Evolutionary conservation across 129 eudicot species (phyloP).

Genomic region (Mikania micrantha): DNA sequence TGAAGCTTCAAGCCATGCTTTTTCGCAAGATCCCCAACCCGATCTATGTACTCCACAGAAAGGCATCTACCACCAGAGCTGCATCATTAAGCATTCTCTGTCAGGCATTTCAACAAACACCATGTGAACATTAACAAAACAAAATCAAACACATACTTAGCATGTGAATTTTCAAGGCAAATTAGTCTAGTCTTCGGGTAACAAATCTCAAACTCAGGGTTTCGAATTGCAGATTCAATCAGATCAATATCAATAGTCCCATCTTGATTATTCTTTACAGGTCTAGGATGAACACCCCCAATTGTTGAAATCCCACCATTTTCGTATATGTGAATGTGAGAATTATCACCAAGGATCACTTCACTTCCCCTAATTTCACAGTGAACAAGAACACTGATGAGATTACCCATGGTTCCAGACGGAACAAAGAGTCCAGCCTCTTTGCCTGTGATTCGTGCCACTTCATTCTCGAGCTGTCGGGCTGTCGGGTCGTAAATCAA

Average conservation of each 20-base stretch:
- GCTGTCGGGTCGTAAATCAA: slow-evolving; percentile 82
- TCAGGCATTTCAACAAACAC: slow-evolving; percentile 19
- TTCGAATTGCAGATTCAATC: slow-evolving; percentile 72
- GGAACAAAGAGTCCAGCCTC: slow-evolving; percentile 93
- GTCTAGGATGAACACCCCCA: slow-evolving; percentile 94
- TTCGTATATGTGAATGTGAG: slow-evolving; percentile 87
- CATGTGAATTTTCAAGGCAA: slow-evolving; percentile 91
- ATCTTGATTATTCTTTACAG: slow-evolving; percentile 68
- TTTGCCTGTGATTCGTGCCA: slow-evolving; percentile 78
- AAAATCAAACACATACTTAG: slow-evolving; percentile 49
- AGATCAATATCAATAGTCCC: slow-evolving; percentile 72
- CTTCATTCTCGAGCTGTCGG: slow-evolving; percentile 59
- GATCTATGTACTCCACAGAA: slow-evolving; percentile 70
- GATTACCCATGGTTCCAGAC: slow-evolving; percentile 98
- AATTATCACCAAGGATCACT: slow-evolving; percentile 79
- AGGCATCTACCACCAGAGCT: slow-evolving; percentile 89
- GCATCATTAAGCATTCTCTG: slow-evolving; percentile 18
- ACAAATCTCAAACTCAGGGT: slow-evolving; percentile 64
- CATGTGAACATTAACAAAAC: not conserved
- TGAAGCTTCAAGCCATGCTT: slow-evolving; percentile 89
- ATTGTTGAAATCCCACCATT: slow-evolving; percentile 97
- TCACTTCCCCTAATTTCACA: slow-evolving; percentile 93
- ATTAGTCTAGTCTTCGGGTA: slow-evolving; percentile 79
- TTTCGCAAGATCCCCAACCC: slow-evolving; percentile 83
- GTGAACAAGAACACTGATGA: slow-evolving; percentile 79